Evolutionary conservation across 805 yeast species (phyloP), one percentile per base, ranked within the genome.

Genomic region (Candida boidinii): DNA sequence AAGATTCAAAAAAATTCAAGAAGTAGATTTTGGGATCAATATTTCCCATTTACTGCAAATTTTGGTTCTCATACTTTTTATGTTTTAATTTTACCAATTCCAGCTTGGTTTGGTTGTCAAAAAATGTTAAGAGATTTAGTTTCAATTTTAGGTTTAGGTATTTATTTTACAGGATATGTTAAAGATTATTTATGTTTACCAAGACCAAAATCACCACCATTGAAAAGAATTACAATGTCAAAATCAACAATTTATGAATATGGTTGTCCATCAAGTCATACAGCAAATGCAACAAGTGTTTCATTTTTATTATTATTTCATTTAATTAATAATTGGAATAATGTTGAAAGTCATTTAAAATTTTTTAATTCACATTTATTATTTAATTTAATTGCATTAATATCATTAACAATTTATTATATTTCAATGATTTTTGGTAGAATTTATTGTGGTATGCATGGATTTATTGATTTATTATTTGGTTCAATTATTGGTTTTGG

Each of bases 401-500:
- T 49, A 4, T 26, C 49, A 5, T 41, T 66, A 17, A 35, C 45
- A 13, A 30, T 71, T 16, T 87, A 87, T 52, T 76, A 75, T 47
- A 38, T 66, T 23, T 73, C 87, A 7, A 62, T 92, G 38, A 70
- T 83, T 1, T 52, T 75, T 39, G 98, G 98, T 13, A 66, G 98
- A 35, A 49, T 90, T 8, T 90, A 92, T 59, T 87, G 95, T 54
- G 98, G 98, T 3, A 90, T 90, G 98, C 98, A 92, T 58, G 97
- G 98, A 3, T 70, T 83, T 38, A 56, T 82, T 16, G 98, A 92
- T 52, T 65, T 92, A 3, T 31, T 59, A 1, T 51, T 71, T 14
- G 98, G 98, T 5, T 58, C 73, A 0, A 1, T 70, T 0, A 58
- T 86, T 13, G 98, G 98, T 0, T 30, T 60, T 0, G 24, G 58